A percentile compares a stretch with the other conserved stretches of the same genome.
These are phyloP conservation scores for Penicillium sp. DNA, from an alignment of 2,329 filamentous ascomycete species.

Conservation along the genomic window DNA sequence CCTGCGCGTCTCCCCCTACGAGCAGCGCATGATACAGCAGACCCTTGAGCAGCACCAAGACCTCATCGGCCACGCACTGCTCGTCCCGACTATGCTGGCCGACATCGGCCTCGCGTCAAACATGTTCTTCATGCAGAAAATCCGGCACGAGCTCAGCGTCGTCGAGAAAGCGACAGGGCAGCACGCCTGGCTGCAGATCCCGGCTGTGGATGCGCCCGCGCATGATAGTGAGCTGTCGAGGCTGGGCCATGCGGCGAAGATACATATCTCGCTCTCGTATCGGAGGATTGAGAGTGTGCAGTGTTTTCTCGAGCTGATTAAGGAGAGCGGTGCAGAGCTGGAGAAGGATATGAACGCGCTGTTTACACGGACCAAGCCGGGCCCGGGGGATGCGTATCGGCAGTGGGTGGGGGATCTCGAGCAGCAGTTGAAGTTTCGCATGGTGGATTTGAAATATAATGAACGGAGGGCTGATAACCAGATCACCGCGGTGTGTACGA, in stretches of 20 bases:
- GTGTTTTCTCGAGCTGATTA: background rate
- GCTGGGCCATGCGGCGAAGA: slow-evolving; percentile 8
- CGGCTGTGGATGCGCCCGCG: slow-evolving; percentile 9
- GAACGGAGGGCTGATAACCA: slow-evolving; percentile 13
- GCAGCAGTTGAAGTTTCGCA: background rate
- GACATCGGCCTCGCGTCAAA: slow-evolving; percentile 7
- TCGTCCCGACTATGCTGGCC: background rate
- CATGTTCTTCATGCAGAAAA: slow-evolving; percentile 14
- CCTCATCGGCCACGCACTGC: slow-evolving; percentile 8
- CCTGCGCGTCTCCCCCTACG: slow-evolving; percentile 10
- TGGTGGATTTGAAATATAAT: slow-evolving; percentile 8
- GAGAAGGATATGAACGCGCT: background rate
- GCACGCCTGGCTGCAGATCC: slow-evolving; percentile 17
- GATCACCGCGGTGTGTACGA: slow-evolving; percentile 3
- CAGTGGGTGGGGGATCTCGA: slow-evolving; percentile 12
- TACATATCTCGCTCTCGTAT: slow-evolving; percentile 9
- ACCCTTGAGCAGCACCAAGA: background rate
- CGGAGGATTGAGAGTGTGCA: slow-evolving; percentile 4
- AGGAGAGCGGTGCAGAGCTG: background rate
- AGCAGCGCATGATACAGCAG: slow-evolving; percentile 1
- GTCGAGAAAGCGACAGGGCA: slow-evolving; percentile 16
- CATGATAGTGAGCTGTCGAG: slow-evolving; percentile 16
- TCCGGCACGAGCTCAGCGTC: slow-evolving; percentile 12
- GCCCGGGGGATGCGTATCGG: background rate
- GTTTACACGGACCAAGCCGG: background rate